A percentile compares a stretch with the other conserved stretches of the same genome.
Conservation (phyloP, 1,284 basidiomycete genomes). For the Amylostereum areolatum region DNA sequence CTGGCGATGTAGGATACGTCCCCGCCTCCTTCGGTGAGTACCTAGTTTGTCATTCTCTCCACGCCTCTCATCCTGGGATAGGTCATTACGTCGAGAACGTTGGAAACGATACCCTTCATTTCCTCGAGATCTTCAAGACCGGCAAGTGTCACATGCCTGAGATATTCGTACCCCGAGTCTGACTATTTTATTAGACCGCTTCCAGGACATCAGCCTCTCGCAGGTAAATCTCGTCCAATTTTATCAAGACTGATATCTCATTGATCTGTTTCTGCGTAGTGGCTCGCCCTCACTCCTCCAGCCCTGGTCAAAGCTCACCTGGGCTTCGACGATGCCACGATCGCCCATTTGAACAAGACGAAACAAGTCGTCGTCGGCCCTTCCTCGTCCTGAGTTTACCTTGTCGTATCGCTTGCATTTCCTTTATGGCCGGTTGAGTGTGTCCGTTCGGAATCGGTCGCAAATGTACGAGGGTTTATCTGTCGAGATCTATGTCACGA, state of each 20-base stretch:
- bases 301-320: conserved; percentile 58
- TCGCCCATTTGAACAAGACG: conserved; percentile 46
- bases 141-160: conserved; percentile 23
- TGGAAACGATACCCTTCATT: conserved; percentile 56
- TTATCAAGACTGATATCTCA: neutral
- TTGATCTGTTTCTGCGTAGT: conserved; percentile 29
- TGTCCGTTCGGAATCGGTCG: too few relatives aligned
- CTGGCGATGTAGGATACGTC: conserved; percentile 62
- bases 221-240: conserved; percentile 30
- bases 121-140: conserved; percentile 62
- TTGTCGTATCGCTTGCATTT: too few relatives aligned
- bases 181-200: conserved; percentile 32
- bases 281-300: conserved; percentile 62
- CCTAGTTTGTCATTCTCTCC: too few relatives aligned
- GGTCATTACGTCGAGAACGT: conserved; percentile 71
- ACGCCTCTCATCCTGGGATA: conserved; percentile 7
- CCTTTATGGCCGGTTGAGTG: too few relatives aligned
- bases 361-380: conserved; percentile 40
- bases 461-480: too few relatives aligned
- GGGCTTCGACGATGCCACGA: conserved; percentile 45
- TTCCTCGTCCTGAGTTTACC: neutral
- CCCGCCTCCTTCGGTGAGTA: conserved; percentile 45
- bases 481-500: too few relatives aligned
- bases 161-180: neutral
- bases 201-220: conserved; percentile 60